Conservation (phyloP, 2,329 filamentous ascomycete species). For the Penicillium sp. region DNA sequence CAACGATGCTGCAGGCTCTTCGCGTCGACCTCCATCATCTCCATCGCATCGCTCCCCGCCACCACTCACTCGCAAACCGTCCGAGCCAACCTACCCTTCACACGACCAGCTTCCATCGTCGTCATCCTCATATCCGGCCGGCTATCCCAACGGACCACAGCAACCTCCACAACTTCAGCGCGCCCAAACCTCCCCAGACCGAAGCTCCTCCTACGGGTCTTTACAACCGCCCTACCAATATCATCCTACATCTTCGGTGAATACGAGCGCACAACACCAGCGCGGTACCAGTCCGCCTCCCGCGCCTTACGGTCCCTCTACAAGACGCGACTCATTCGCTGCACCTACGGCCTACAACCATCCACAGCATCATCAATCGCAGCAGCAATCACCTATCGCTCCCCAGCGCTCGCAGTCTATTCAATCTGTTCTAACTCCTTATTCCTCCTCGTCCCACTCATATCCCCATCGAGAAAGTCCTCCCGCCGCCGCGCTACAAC, state of each 20-base stretch:
- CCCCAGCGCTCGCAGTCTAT: conserved; percentile 45
- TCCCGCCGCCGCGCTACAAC: conserved; percentile 35
- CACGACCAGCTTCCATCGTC: conserved; percentile 33
- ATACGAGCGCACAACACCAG: conserved; percentile 35
- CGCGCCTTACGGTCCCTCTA: conserved; percentile 36
- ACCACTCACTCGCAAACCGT: conserved; percentile 35
- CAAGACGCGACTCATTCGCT: conserved; percentile 42
- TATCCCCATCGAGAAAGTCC: conserved; percentile 43
- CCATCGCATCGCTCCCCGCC: conserved; percentile 29
- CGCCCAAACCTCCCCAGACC: conserved; percentile 50
- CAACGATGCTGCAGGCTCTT: conserved; percentile 43
- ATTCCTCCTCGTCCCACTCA: conserved; percentile 38
- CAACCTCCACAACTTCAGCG: conserved; percentile 50
- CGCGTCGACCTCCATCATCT: conserved; percentile 35
- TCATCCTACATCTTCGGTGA: conserved; percentile 38
- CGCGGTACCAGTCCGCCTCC: conserved; percentile 40
- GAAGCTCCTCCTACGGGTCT: conserved; percentile 44
- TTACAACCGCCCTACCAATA: conserved; percentile 49
- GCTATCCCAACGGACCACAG: conserved; percentile 39
- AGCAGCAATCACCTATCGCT: conserved; percentile 44
- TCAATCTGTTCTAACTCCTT: conserved; percentile 44
- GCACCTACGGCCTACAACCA: conserved; percentile 35
- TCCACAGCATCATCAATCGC: conserved; percentile 32
- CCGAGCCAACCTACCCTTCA: conserved; percentile 33
- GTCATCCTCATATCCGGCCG: conserved; percentile 31